A percentile compares a stretch with the other conserved stretches of the same genome.
Evolutionary conservation across 2,329 filamentous ascomycete genomes (phyloP).

Genomic region (Cladosporium sp.): DNA sequence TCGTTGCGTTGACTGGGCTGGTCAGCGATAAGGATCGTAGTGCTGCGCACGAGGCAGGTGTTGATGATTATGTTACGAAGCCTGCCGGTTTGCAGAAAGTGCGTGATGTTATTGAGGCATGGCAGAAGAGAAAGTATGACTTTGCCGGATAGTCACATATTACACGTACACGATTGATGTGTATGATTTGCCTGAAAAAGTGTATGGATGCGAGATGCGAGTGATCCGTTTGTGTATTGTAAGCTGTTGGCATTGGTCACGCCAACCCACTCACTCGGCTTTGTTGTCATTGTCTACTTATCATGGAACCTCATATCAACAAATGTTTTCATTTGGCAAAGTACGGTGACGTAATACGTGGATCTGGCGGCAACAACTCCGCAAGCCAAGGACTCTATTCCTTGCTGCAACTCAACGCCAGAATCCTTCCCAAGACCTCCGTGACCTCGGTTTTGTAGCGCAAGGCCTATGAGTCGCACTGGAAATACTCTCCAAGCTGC

Average conservation of each 20-base stretch:
- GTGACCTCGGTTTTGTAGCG: too few relatives aligned
- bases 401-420: not conserved
- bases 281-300: too few relatives aligned
- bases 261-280: too few relatives aligned
- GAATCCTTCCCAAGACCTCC: not conserved
- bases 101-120: not conserved
- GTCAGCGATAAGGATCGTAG: not conserved
- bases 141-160: not conserved
- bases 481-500: too few relatives aligned
- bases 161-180: not conserved
- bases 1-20: conserved; percentile 1
- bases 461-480: too few relatives aligned
- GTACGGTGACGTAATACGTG: not conserved
- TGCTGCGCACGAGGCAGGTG: not conserved
- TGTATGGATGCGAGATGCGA: too few relatives aligned
- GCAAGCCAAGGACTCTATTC: not conserved
- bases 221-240: too few relatives aligned
- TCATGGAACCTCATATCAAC: too few relatives aligned
- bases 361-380: too few relatives aligned
- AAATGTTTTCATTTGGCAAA: too few relatives aligned
- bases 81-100: not conserved
- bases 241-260: too few relatives aligned
- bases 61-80: conserved; percentile 1
- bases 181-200: too few relatives aligned
- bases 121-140: not conserved